phyloP scores from a whole-genome alignment of 306 rosid species.

The Cyamopsis tetragonoloba region DNA sequence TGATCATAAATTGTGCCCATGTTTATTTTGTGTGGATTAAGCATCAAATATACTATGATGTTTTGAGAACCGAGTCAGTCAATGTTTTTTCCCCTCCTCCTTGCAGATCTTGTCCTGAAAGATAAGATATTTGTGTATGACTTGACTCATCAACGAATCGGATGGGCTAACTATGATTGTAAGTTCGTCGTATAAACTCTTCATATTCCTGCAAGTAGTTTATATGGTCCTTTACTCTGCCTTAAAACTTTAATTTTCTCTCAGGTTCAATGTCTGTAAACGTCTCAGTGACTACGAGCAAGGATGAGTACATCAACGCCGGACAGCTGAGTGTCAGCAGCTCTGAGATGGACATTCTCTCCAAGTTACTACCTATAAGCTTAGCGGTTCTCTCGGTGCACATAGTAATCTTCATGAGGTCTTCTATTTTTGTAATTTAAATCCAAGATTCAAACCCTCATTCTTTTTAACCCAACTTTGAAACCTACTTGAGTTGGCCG shows the following conservation, averaged over 20 bases:
- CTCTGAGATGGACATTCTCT: conserved; percentile 39
- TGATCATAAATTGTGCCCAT: neutral
- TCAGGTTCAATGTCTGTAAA: conserved; percentile 81
- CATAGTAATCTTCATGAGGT: no score
- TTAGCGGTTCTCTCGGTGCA: conserved; percentile 41
- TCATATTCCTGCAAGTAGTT: neutral
- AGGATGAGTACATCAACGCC: conserved; percentile 69
- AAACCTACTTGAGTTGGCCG: no score
- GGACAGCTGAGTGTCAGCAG: conserved; percentile 48
- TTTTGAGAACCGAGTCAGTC: conserved; percentile 10
- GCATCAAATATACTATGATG: neutral
- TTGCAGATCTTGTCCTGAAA: conserved; percentile 80
- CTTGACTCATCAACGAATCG: conserved; percentile 68
- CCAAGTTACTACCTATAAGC: conserved; percentile 45
- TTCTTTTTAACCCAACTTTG: no score
- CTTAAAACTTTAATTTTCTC: neutral
- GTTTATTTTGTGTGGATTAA: neutral
- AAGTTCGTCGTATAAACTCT: conserved; percentile 37
- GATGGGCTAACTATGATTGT: conserved; percentile 90
- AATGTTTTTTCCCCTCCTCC: conserved; percentile 13
- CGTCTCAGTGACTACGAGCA: conserved; percentile 71
- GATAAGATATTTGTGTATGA: conserved; percentile 86
- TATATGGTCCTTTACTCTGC: neutral
- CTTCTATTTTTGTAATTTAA: no score
- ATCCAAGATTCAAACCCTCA: no score